Base-by-base conservation (phyloP, 169 alveolate species). In the Cryptosporidium ryanae region DNA sequence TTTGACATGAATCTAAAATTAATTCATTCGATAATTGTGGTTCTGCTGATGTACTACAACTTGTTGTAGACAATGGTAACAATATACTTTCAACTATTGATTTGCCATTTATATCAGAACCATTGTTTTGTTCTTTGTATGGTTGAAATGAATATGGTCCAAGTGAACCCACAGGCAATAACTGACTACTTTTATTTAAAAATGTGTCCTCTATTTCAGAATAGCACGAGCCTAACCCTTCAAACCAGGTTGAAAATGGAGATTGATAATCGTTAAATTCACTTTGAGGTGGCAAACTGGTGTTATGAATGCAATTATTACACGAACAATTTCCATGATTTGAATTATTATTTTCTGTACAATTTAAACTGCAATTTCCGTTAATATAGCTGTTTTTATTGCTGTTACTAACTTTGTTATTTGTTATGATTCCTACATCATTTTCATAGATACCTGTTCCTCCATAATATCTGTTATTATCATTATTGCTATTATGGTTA, bases 131-230 rank as follows among this genome's bases (percentile, higher is more conserved):
- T 32, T 70, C 84, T 23, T 70, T 70, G 44, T 54, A 70, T 52
- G 84, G 84, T 43, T 70, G 84, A 34, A 70, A 70, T 49, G 84
- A 70, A 54, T 70, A 70, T 17, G 84, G 84, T 38, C 84, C 84
- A 70, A 70, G 84, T 21, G 84, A 70, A 21, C 84, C 84, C 29
- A 54, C 57, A 23, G 84, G 84, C 29, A 55, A 43, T 70, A 70
- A 7, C 32, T 70, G 66, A 13, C 57, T 70, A 23, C 61, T 34
- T 57, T 70, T 70, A n/a, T 13, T 70, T 50, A 70, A 50, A 61
- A 70, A 70, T 31, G 84, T 31, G 54, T 70, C 84, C 49, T 70
- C 84, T 31, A 70, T 70, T 31, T 70, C 84, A 12, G 84, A 70
- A 50, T 70, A 70, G 15, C 84, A 70, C 1, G 84, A 54, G 10